phyloP scores from a whole-genome alignment of 768 basidiomycete species.

The Sporobolomyces roseus region DNA sequence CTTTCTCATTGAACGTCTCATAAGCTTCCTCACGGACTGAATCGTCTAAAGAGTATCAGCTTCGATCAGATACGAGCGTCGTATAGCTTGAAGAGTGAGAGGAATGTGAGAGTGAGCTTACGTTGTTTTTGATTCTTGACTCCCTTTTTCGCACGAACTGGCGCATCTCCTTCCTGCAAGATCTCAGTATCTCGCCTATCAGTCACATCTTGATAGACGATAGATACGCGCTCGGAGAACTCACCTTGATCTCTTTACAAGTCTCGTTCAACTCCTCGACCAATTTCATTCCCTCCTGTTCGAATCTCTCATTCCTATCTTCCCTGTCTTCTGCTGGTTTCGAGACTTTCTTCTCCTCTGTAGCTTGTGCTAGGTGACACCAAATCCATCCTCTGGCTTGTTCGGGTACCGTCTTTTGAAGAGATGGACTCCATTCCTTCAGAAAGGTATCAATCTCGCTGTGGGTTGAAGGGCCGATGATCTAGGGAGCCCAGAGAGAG shows the following conservation, averaged over 20 bases:
- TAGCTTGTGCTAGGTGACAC: not conserved
- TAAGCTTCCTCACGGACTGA: constrained; percentile 22
- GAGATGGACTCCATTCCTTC: constrained; percentile 7
- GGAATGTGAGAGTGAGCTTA: not conserved
- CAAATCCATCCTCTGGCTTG: constrained; percentile 19
- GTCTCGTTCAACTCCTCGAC: not conserved
- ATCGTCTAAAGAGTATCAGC: not conserved
- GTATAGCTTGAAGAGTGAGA: too few species aligned
- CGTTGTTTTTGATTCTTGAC: constrained; percentile 24
- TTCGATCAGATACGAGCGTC: too few species aligned
- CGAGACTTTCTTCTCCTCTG: not conserved
- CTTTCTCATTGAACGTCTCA: constrained; percentile 9
- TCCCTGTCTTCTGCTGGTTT: constrained; percentile 8
- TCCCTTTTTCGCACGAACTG: constrained; percentile 26
- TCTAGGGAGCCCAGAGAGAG: constrained; percentile 1
- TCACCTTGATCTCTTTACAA: constrained; percentile 9
- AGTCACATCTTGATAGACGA: too few species aligned
- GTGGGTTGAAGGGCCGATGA: constrained; percentile 12
- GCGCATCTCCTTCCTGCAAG: constrained; percentile 12
- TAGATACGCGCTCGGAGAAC: too few species aligned
- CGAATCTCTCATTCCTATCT: not conserved
- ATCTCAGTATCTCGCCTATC: not conserved
- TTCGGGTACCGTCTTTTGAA: not conserved
- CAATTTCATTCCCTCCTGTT: not conserved
- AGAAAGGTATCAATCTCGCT: constrained; percentile 16